Base-by-base conservation (phyloP, 768 basidiomycete species). In the Agrocybe pediades region DNA sequence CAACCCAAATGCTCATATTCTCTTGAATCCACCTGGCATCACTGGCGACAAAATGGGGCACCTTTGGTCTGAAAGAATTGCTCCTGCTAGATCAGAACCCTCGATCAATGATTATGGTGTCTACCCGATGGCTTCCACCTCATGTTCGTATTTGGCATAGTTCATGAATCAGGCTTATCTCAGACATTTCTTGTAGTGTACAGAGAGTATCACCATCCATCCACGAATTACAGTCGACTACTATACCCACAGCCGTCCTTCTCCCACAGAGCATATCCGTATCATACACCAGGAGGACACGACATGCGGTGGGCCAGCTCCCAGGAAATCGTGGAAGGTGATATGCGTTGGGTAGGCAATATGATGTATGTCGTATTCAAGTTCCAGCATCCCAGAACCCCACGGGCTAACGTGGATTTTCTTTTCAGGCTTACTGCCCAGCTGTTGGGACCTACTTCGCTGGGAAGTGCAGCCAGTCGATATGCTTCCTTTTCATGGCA, bases 1-100 rank as follows among this genome's bases (percentile, higher is more conserved):
- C 25, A 92, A 93, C 60, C 62, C 68, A 8, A 90, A 88, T 65
- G 90, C 91, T n/a, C 80, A 76, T 48, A 61, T 76, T 36, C 79
- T 92, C 50, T 66, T 93, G 39, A 82, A 85, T 60, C 91, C 90
- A 6, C 85, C 88, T 2, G 87, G 84, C 4, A 80, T 89, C 39
- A 74, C 73, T 15, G 56, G 67, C 9, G 61, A 71, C 27, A 62
- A 44, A 21, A 44, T 46, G 43, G 57, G 42, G 13, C 53, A 59
- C 44, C 27, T 46, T 2, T 49, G 57, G 26, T 55, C 59, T 9
- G 59, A 53, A 49, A 33, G 55, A 17, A 48, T 51, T 4, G 46
- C 60, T 9, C 39, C 46, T 15, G 60, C 46, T 40, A 61, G 48
- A 24, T 58, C 54, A 21, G 54, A 29, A 54, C 59, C 57, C 36